phyloP scores from a whole-genome alignment of 2,329 filamentous ascomycete species.

The Fusarium sp. region DNA sequence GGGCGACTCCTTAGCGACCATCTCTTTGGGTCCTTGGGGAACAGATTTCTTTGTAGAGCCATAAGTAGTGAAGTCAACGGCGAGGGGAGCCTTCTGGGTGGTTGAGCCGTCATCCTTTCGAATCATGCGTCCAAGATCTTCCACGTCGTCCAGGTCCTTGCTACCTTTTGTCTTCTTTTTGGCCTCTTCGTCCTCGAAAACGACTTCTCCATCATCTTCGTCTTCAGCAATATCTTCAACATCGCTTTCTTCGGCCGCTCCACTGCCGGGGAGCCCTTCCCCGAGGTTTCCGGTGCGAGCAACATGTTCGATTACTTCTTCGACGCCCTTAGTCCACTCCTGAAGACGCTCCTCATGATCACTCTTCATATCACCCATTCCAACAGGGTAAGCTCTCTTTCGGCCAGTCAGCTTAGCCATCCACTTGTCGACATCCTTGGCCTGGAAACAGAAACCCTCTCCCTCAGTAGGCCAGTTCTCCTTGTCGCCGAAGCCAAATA shows the following conservation, averaged over 20 bases:
- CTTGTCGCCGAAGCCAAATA: constrained; percentile 92
- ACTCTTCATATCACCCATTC: constrained; percentile 86
- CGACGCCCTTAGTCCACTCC: constrained; percentile 82
- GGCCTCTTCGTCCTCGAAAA: constrained; percentile 54
- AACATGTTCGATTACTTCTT: constrained; percentile 74
- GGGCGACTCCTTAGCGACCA: constrained; percentile 92
- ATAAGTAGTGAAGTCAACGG: constrained; percentile 88
- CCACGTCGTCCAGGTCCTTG: constrained; percentile 76
- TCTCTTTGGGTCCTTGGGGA: constrained; percentile 75
- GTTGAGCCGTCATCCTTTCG: constrained; percentile 54
- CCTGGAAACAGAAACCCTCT: constrained; percentile 93
- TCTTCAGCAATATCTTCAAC: constrained; percentile 74
- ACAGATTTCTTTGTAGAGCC: constrained; percentile 60
- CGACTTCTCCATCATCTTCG: constrained; percentile 65
- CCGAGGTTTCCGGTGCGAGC: constrained; percentile 68
- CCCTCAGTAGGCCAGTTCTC: constrained; percentile 93
- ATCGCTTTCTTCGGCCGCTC: constrained; percentile 86
- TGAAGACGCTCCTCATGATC: constrained; percentile 73
- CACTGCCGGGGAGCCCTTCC: constrained; percentile 79
- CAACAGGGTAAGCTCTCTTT: constrained; percentile 88
- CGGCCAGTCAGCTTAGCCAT: constrained; percentile 92
- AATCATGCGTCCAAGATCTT: constrained; percentile 80
- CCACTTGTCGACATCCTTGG: constrained; percentile 91
- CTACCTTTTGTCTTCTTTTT: constrained; percentile 54
- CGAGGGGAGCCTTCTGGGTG: constrained; percentile 63